Percentiles rank a stretch among this genome's conserved stretches.
These are phyloP conservation scores for Babesia caballi DNA, from an alignment of 169 alveolate species.

Conservation along the genomic window DNA sequence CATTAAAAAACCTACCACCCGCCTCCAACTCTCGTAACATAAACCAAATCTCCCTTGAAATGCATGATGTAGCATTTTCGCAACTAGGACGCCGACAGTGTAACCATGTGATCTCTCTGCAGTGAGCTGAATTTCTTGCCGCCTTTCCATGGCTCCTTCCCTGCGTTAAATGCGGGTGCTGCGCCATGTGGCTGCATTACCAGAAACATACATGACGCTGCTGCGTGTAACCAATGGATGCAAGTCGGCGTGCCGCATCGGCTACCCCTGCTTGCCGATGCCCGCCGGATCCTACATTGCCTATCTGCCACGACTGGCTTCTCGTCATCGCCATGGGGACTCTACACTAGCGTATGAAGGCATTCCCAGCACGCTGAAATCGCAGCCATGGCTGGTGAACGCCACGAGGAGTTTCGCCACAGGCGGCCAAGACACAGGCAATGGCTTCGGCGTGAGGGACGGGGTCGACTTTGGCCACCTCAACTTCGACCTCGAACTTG, in stretches of 20 bases:
- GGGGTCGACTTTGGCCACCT: conserved; percentile 33
- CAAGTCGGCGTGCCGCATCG: not conserved
- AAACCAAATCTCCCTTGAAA: too few relatives aligned
- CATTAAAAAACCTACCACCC: too few relatives aligned
- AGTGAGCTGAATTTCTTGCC: too few relatives aligned
- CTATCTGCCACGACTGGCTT: not conserved
- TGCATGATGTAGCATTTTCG: too few relatives aligned
- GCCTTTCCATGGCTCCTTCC: too few relatives aligned
- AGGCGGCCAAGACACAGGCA: not conserved
- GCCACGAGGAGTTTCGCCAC: not conserved
- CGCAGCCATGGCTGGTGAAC: not conserved
- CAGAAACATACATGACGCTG: not conserved
- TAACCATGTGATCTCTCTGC: too few relatives aligned
- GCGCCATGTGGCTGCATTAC: too few relatives aligned
- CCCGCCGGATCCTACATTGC: not conserved
- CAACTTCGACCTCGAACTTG: conserved; percentile 3
- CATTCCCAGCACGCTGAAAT: too few relatives aligned
- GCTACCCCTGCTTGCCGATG: not conserved
- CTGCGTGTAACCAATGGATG: not conserved
- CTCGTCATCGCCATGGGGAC: not conserved
- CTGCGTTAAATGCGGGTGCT: too few relatives aligned
- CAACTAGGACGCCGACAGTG: too few relatives aligned
- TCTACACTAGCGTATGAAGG: not conserved
- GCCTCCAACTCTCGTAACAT: too few relatives aligned
- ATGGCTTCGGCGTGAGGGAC: conserved; percentile 8